Evolutionary conservation across 208 protist species (phyloP), one percentile per base, ranked within the genome.

Genomic region (Histomonas meleagridis): DNA sequence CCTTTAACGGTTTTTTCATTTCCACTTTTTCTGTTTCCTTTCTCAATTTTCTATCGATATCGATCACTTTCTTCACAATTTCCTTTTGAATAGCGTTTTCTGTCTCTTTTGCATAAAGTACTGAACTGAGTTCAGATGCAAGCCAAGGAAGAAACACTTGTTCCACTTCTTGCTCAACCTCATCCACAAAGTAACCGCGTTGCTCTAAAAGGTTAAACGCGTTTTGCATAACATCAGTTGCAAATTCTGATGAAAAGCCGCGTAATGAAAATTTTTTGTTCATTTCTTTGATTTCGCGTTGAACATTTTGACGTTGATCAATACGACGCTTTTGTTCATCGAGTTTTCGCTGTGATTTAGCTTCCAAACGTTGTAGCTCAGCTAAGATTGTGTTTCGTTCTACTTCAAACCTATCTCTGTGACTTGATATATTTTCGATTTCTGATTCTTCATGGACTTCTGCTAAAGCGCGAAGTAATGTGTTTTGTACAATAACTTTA

Each of bases 391-490:
- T 51, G n/a, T 81, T 81, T 28, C 70, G 35, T 32, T 51, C 40
- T 51, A 51, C 3, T 81, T 81, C 70, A 28, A 51, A 81, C 23
- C 18, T 51, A 81, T 81, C 70, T 32, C 43, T 3, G n/a, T 81
- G 70, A 7, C 51, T 48, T 1, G n/a, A 43, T 46, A 81, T 32
- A 51, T 81, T 81, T 51, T 81, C 35, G n/a, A 81, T 9, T 81
- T 81, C 70, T 26, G 23, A 35, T 81, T 81, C 70, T 43, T 81
- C 70, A 23, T 81, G 70, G 28, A 81, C 70, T 81, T 81, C 70
- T 14, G 14, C 35, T 32, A 81, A 23, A 51, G 70, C 35, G 1
- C 70, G 32, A 43, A 28, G 14, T 18, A 81, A 43, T 12, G 35
- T 81, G 51, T 81, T 18, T 21, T 81, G 70, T 26, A 81, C 43